A percentile compares a stretch with the other conserved stretches of the same genome.
Evolutionary conservation across 768 basidiomycete species (phyloP).

Genomic region (Kwoniella europaea): DNA sequence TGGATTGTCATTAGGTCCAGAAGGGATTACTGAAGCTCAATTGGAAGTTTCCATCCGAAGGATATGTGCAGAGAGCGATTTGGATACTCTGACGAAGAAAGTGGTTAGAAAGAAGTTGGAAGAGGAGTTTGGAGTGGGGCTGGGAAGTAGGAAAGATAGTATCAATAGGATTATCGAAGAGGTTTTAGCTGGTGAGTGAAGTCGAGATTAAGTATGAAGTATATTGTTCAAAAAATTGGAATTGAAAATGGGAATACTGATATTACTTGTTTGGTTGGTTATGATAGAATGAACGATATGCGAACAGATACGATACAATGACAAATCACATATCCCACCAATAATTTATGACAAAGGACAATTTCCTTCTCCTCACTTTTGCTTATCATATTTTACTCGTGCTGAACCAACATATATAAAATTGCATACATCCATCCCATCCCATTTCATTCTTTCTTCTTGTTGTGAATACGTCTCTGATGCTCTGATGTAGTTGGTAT

Average conservation of each 20-base stretch:
- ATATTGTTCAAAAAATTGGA: background rate
- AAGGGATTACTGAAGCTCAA: constrained; percentile 47
- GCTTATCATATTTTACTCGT: no score
- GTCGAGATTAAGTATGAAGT: no score
- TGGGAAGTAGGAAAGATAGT: constrained; percentile 60
- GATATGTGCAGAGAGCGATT: constrained; percentile 76
- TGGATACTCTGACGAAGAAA: constrained; percentile 90
- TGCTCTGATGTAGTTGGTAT: no score
- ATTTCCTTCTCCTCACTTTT: no score
- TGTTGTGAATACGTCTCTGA: no score
- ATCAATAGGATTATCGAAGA: constrained; percentile 58
- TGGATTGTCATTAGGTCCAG: constrained; percentile 28
- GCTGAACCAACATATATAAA: no score
- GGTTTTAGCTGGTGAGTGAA: constrained; percentile 40
- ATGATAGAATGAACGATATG: no score
- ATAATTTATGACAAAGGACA: no score
- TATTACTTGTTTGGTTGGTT: background rate
- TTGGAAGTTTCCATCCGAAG: constrained; percentile 65
- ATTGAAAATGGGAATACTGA: background rate
- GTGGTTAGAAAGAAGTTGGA: constrained; percentile 84
- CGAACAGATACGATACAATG: no score
- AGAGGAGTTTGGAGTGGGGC: constrained; percentile 76
- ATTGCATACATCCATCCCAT: no score
- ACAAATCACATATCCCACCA: no score
- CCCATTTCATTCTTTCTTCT: no score